phyloP scores from a whole-genome alignment of 2,329 filamentous ascomycete genomes.

The Aaosphaeria arxii region DNA sequence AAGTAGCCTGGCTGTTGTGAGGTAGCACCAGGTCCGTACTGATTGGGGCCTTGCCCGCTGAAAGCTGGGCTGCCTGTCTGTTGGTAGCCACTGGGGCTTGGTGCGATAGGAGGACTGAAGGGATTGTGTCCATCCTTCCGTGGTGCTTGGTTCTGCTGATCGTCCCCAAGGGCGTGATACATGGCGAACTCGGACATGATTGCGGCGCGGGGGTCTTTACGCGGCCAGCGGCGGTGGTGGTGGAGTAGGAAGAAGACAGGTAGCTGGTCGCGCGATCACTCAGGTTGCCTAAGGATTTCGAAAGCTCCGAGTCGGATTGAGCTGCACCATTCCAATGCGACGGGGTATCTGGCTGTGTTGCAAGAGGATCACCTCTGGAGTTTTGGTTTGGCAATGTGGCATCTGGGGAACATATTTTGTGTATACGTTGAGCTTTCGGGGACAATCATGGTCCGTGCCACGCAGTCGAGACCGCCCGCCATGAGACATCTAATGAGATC shows the following conservation, averaged over 20 bases:
- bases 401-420: not conserved
- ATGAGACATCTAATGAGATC: too few relatives aligned
- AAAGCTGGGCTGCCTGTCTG: constrained; percentile 36
- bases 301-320: too few relatives aligned
- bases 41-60: constrained; percentile 21
- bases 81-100: constrained; percentile 44
- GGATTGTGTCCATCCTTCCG: constrained; percentile 29
- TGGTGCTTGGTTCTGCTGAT: constrained; percentile 19
- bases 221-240: constrained; percentile 4
- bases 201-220: constrained; percentile 18
- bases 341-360: too few relatives aligned
- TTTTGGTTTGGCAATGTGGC: not conserved
- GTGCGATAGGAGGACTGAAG: constrained; percentile 42
- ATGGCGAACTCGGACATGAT: constrained; percentile 36
- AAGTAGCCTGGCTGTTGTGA: constrained; percentile 42
- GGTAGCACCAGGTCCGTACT: constrained; percentile 29
- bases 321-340: too few relatives aligned
- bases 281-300: constrained; percentile 8
- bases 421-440: not conserved
- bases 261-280: constrained; percentile 12
- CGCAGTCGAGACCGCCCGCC: too few relatives aligned
- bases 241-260: constrained; percentile 4
- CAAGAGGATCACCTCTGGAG: too few relatives aligned
- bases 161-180: constrained; percentile 35
- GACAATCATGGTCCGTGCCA: too few relatives aligned